Evolutionary conservation across 2,329 filamentous ascomycete genomes (phyloP), one percentile per base, ranked within the genome.

Genomic region (Aspergillus transmontanensis): DNA sequence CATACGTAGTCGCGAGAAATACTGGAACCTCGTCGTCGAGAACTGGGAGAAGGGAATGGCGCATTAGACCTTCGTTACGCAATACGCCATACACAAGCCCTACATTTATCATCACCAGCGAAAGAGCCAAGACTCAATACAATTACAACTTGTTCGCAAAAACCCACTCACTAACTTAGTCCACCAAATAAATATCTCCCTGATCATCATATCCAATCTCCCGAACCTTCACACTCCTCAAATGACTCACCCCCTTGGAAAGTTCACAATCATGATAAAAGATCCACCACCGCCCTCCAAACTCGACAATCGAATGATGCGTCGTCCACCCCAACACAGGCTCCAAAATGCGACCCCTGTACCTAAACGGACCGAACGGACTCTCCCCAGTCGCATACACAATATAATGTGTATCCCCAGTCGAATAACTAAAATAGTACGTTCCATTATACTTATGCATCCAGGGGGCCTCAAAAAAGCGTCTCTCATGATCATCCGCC

Each of bases 381-480:
- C 78, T 87, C 6, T 86, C 80, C 0, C 88, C 85, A 2, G 84
- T 86, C 1, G 89, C 91, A 73, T 92, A 93, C 66, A 83, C 89
- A 36, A 94, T 80, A 75, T 84, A 91, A 76, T 93, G 91, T 36
- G 90, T 89, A 46, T 93, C 91, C 23, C 91, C 91, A 1, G 90
- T 93, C 66, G 89, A 91, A 80, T 92, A 92, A 60, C 86, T 89
- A 74, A 93, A 90, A 80, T 92, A 92, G 78, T 93, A 93, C 64
- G 81, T 84, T 2, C 84, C 89, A 0, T 84, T 79, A 72, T 87
- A 86, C 82, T 90, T 91, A 80, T 93, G 90, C 83, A 92, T 82
- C 91, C 90, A 93, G 2, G 90, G 87, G 0, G 90, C 91, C 79
- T 94, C 91, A 75, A 94, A 93, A 83, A 94, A 94, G 9, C 91